phyloP scores from a whole-genome alignment of 1,284 basidiomycete species.

The Microbotryum intermedium region DNA sequence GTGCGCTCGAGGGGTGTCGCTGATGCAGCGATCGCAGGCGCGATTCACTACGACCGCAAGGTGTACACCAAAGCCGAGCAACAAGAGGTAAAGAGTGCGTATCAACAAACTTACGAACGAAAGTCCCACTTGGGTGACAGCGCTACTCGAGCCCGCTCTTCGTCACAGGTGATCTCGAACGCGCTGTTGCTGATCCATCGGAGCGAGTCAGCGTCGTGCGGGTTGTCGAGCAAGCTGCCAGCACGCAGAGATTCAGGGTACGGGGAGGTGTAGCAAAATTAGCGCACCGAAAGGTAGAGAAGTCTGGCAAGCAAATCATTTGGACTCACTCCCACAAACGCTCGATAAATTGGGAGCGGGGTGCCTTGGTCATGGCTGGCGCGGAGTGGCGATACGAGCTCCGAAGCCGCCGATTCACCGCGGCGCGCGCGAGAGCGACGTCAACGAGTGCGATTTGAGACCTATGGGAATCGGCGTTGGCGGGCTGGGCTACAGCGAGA shows the following conservation, averaged over 20 bases:
- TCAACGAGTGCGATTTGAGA: too few species aligned
- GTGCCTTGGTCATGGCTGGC: not conserved
- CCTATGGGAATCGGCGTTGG: too few species aligned
- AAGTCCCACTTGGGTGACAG: conserved; percentile 14
- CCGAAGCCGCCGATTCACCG: too few species aligned
- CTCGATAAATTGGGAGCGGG: conserved; percentile 15
- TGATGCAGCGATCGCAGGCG: too few species aligned
- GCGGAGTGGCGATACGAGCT: too few species aligned
- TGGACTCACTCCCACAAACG: conserved; percentile 12
- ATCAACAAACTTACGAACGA: conserved; percentile 1
- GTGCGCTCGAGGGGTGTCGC: too few species aligned
- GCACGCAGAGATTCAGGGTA: not conserved
- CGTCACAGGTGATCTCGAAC: conserved; percentile 18
- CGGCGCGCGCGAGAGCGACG: too few species aligned
- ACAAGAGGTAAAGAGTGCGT: too few species aligned
- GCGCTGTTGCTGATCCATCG: conserved; percentile 2
- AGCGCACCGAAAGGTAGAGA: not conserved
- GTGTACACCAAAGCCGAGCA: too few species aligned
- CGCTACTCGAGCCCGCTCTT: conserved; percentile 2
- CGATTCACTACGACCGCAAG: too few species aligned
- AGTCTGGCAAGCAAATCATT: not conserved
- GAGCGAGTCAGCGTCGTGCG: conserved; percentile 2
- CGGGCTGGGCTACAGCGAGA: too few species aligned
- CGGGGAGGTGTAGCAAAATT: not conserved
- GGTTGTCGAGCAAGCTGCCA: conserved; percentile 5